Evolutionary conservation across 1,139 yeast species (phyloP), one percentile per base, ranked within the genome.

Genomic region (Pneumocystis canis): DNA sequence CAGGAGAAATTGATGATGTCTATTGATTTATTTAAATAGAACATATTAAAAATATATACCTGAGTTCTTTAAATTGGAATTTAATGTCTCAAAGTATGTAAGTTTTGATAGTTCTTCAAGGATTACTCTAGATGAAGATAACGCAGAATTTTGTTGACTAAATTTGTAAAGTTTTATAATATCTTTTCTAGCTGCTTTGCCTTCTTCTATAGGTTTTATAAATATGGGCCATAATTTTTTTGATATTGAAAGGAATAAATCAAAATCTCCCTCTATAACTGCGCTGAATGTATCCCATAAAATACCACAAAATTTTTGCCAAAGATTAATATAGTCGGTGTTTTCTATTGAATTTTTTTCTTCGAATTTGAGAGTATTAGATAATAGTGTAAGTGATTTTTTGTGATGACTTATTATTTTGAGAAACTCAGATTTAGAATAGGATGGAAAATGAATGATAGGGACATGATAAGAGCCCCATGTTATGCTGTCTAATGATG

Each of bases 121-220:
- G 14, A 47, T 47, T 47, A 14, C n/a, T 25, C 25, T 25, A 11
- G 54, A 25, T 3, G 54, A 47, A 25, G 54, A 47, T 5, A 47
- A 20, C 25, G 14, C 16, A 6, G 54, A 11, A 25, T 30, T 14
- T 18, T 47, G n/a, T 25, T 47, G 54, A 28, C 54, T 47, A 47
- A 25, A 47, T 25, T 47, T 47, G 30, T 47, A 47, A 28, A 57
- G 59, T 35, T 39, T 35, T 20, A 57, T 39, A 18, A 35, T 20
- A 30, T 57, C 59, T 57, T 35, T 35, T 14, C 30, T 57, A 20
- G 7, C 25, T 7, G 41, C 41, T 16, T 57, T 71, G 71, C 61
- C 40, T 41, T 31, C 47, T 56, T 70, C 72, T 4, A 73, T 73
- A 1, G 74, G 71, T 58, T 70, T 60, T 54, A 67, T 32, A 61